Conservation (phyloP, 2,329 filamentous ascomycete genomes). For the Thelonectria blattea region DNA sequence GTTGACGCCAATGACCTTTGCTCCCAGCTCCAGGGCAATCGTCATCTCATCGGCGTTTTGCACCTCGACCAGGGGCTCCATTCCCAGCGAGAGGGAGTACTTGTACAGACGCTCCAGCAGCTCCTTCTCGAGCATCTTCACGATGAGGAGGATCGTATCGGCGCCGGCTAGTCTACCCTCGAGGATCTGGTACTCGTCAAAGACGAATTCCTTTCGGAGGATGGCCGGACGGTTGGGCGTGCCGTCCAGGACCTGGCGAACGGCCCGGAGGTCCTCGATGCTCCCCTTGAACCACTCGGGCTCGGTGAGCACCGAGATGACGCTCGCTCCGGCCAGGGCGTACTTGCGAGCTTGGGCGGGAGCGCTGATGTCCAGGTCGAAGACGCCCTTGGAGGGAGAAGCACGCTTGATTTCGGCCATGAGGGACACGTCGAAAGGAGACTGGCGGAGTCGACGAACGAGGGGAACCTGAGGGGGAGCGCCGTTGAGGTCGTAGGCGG, state of each 20-base stretch:
- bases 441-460: constrained; percentile 77
- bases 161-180: constrained; percentile 92
- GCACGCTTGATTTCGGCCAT: constrained; percentile 98
- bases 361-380: constrained; percentile 85
- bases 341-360: constrained; percentile 91
- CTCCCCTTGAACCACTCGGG: constrained; percentile 99
- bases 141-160: constrained; percentile 92
- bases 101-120: constrained; percentile 80
- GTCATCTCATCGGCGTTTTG: constrained; percentile 95
- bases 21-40: constrained; percentile 81
- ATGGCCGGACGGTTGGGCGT: constrained; percentile 94
- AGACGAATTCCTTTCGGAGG: constrained; percentile 94
- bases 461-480: constrained; percentile 86
- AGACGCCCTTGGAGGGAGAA: constrained; percentile 94
- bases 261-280: constrained; percentile 88
- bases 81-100: constrained; percentile 88
- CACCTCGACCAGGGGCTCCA: constrained; percentile 97
- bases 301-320: constrained; percentile 98
- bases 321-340: constrained; percentile 90
- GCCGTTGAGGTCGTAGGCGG: constrained; percentile 82
- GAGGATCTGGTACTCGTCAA: constrained; percentile 97
- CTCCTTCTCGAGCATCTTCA: constrained; percentile 90
- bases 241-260: constrained; percentile 85
- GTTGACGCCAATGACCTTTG: constrained; percentile 95
- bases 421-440: constrained; percentile 85